Conservation (phyloP, 768 basidiomycete genomes). For the Lentinula detonsa region DNA sequence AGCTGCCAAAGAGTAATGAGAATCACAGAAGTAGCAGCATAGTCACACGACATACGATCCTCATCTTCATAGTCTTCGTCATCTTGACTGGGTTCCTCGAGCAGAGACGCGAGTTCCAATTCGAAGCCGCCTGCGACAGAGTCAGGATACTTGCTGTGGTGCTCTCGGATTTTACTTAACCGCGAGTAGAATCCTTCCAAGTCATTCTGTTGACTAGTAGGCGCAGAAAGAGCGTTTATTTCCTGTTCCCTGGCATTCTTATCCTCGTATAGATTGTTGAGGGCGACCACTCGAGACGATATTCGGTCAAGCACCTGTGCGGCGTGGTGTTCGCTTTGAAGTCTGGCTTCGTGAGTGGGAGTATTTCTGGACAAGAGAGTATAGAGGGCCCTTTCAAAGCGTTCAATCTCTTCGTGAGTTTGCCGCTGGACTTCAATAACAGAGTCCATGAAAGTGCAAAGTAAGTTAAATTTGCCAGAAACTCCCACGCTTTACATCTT, state of each 20-base stretch:
- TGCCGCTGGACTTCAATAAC: conserved; percentile 91
- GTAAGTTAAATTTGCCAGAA: background rate
- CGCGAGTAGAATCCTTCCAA: conserved; percentile 94
- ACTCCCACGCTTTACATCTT: conserved; percentile 57
- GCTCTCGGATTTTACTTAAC: conserved; percentile 93
- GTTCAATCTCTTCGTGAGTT: conserved; percentile 93
- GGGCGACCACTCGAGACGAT: conserved; percentile 53
- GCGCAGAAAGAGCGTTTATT: conserved; percentile 53
- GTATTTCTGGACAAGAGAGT: conserved; percentile 70
- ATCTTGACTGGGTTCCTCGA: conserved; percentile 72
- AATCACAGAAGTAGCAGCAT: background rate
- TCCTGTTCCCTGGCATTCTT: conserved; percentile 67
- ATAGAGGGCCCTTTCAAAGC: conserved; percentile 83
- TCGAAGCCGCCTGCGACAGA: conserved; percentile 76
- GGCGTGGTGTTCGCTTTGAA: conserved; percentile 85
- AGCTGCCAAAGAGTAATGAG: conserved; percentile 33
- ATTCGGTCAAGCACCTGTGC: conserved; percentile 87
- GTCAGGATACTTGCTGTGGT: conserved; percentile 95
- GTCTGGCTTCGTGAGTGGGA: conserved; percentile 51
- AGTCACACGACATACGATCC: conserved; percentile 59
- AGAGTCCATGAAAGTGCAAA: conserved; percentile 67
- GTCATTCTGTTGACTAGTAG: conserved; percentile 52
- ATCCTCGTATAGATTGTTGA: conserved; percentile 76
- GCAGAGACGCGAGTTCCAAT: conserved; percentile 73
- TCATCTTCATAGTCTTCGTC: conserved; percentile 70